Base-by-base conservation (phyloP, 2,329 filamentous ascomycete species). In the Aspergillus caelatus region DNA sequence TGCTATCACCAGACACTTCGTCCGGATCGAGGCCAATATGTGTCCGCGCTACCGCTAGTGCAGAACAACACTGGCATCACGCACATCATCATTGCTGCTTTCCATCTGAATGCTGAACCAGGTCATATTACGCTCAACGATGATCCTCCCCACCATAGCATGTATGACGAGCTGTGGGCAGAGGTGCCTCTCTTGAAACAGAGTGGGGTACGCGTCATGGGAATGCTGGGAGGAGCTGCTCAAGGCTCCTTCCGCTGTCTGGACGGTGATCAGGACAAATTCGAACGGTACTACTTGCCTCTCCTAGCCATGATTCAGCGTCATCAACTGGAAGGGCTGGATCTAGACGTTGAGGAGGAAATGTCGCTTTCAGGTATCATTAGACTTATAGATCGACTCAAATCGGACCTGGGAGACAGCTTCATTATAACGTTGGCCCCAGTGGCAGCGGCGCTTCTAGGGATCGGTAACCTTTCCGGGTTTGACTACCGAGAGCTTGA, bases 141-240 rank as follows among this genome's bases (percentile, higher is more conserved):
- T 78, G 86, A 93, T 74, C 83, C 83, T 0, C 92, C 92, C 0
- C 80, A 85, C n/a, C 80, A 91, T 69, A 77, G 86, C 5, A 85
- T 87, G 67, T 94, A 90, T 77, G 81, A 86, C 36, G 87, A 87
- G 1, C 83, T 97, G 41, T 97, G 93, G 93, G 85, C 85, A 26
- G 94, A 97, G 77, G 86, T 92, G 10, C 84, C 85, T 9, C 81
- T 88, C 66, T 80, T 97, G 7, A 90, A 95, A 75, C 85, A 85
- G 2, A 84, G 85, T 8, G 93, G 93, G 48, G 84, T 97, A 66
- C 93, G 90, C 71, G 88, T 97, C 14, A 84, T 96, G 74, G 92
- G 88, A 60, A 95, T 97, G 91, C 83, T 97, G 1, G 94, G 94
- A 45, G 94, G 94, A 19, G 93, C 93, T 2, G 93, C 92, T 0